A percentile compares a stretch with the other conserved stretches of the same genome.
Conservation (phyloP, 495 filamentous ascomycete genomes). For the Lasiosphaeria ovina region DNA sequence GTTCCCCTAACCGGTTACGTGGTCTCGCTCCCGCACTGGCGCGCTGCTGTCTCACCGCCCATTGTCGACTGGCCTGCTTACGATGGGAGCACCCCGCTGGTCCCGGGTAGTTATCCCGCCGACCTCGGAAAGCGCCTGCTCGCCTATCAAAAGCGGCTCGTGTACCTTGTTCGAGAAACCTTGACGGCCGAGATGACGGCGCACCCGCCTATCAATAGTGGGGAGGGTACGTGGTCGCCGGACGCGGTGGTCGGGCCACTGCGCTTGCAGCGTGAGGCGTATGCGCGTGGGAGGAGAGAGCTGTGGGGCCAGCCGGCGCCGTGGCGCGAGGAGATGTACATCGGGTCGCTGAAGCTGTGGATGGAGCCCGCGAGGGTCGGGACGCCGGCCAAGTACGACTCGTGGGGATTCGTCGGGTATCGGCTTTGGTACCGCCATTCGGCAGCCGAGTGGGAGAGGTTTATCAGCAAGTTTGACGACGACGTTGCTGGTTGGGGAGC, state of each 20-base stretch:
- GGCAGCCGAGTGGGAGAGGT: constrained; percentile 11
- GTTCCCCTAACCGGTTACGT: constrained; percentile 16
- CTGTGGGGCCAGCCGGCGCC: constrained; percentile 11
- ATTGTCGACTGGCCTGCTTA: constrained; percentile 11
- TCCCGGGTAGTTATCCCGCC: background rate
- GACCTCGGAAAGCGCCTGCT: constrained; percentile 4
- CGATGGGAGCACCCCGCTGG: background rate
- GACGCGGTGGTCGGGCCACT: background rate
- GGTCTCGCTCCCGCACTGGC: constrained; percentile 14
- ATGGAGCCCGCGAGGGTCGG: background rate
- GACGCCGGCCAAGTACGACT: background rate
- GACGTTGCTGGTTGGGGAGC: constrained; percentile 12
- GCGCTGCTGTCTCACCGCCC: constrained; percentile 4
- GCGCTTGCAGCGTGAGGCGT: background rate
- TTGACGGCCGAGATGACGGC: background rate
- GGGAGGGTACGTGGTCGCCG: background rate
- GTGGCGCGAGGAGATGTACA: constrained; percentile 12
- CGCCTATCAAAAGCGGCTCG: constrained; percentile 2
- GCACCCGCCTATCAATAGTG: background rate
- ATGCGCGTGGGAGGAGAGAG: constrained; percentile 11
- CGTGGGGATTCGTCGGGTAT: constrained; percentile 23
- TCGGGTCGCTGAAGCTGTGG: constrained; percentile 3
- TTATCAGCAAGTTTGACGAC: constrained; percentile 9
- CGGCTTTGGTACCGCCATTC: constrained; percentile 14
- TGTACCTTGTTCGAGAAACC: constrained; percentile 2